These are phyloP conservation scores for Cyclotella kingstonii DNA, from an alignment of 108 stramenopile genomes.

Conservation along the genomic window DNA sequence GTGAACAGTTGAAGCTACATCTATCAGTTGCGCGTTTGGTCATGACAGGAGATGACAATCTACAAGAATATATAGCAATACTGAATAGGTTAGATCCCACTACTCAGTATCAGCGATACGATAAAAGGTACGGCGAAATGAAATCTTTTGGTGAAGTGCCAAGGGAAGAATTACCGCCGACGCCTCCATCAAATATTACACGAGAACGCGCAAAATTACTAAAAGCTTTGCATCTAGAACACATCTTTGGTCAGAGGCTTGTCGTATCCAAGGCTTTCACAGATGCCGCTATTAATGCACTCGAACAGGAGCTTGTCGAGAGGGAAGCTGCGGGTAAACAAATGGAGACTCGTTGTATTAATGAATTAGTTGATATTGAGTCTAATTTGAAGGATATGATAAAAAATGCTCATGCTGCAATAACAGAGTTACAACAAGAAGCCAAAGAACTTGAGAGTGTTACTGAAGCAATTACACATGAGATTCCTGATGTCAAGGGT, in stretches of 20 bases:
- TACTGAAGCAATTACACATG: not conserved
- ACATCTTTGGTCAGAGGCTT: constrained; percentile 35
- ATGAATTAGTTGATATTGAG: constrained; percentile 44
- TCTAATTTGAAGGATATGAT: constrained; percentile 28
- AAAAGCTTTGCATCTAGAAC: constrained; percentile 35
- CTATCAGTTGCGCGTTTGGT: constrained; percentile 41
- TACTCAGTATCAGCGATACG: constrained; percentile 10
- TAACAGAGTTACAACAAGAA: constrained; percentile 24
- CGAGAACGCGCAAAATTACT: constrained; percentile 44
- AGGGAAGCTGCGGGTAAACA: constrained; percentile 36
- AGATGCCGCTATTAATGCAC: constrained; percentile 49
- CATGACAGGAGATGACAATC: constrained; percentile 50
- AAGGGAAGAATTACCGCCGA: constrained; percentile 15
- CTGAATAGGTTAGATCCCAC: constrained; percentile 27
- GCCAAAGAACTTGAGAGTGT: constrained; percentile 22
- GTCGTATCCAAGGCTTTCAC: constrained; percentile 44
- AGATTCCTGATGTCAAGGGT: not conserved
- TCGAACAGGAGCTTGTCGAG: constrained; percentile 42
- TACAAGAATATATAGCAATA: constrained; percentile 38
- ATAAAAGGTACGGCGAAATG: constrained; percentile 3
- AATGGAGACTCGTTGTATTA: constrained; percentile 47
- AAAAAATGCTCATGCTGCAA: constrained; percentile 13
- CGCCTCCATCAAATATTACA: constrained; percentile 32
- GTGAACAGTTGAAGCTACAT: constrained; percentile 41
- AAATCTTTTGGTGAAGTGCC: not conserved